These are phyloP conservation scores for Gossypium anomalum DNA, from an alignment of 345 rosid genomes.

Conservation along the genomic window DNA sequence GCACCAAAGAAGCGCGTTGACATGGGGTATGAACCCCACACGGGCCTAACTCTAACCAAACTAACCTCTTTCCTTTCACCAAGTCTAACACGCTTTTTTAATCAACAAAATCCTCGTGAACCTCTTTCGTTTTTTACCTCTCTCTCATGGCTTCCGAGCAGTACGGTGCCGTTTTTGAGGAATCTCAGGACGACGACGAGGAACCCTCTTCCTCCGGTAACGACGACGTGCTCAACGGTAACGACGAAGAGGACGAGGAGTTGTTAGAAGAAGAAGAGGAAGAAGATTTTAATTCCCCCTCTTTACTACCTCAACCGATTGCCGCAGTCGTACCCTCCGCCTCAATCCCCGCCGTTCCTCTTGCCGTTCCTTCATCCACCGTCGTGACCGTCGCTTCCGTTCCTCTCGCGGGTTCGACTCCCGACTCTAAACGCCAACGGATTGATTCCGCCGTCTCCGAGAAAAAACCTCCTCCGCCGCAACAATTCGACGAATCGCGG, in stretches of 20 bases:
- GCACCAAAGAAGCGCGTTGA: not conserved
- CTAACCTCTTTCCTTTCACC: slow-evolving; percentile 2
- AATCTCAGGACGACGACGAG: slow-evolving; percentile 48
- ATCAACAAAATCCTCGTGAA: slow-evolving; percentile 9
- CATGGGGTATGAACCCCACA: not conserved
- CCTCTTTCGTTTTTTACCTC: not conserved
- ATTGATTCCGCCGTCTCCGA: slow-evolving; percentile 23
- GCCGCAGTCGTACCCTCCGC: slow-evolving; percentile 29
- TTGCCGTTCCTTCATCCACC: slow-evolving; percentile 36
- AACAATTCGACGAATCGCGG: slow-evolving; percentile 61
- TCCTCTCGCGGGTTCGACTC: slow-evolving; percentile 32
- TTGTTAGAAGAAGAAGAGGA: slow-evolving; percentile 51
- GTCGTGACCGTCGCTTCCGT: slow-evolving; percentile 36
- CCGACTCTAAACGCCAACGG: slow-evolving; percentile 49
- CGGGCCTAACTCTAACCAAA: slow-evolving; percentile 7
- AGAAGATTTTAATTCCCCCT: slow-evolving; percentile 47
- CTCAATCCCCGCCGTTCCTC: slow-evolving; percentile 31
- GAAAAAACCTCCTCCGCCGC: slow-evolving; percentile 31
- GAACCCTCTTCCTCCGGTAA: slow-evolving; percentile 39
- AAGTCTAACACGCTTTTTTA: slow-evolving; percentile 1
- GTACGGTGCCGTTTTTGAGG: slow-evolving; percentile 53
- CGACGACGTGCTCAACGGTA: slow-evolving; percentile 34
- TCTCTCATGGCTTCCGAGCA: slow-evolving; percentile 54
- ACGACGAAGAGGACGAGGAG: slow-evolving; percentile 48
- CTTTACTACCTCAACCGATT: slow-evolving; percentile 31